Conservation (phyloP, 352 stramenopile genomes). For the Phytophthora sojae region DNA sequence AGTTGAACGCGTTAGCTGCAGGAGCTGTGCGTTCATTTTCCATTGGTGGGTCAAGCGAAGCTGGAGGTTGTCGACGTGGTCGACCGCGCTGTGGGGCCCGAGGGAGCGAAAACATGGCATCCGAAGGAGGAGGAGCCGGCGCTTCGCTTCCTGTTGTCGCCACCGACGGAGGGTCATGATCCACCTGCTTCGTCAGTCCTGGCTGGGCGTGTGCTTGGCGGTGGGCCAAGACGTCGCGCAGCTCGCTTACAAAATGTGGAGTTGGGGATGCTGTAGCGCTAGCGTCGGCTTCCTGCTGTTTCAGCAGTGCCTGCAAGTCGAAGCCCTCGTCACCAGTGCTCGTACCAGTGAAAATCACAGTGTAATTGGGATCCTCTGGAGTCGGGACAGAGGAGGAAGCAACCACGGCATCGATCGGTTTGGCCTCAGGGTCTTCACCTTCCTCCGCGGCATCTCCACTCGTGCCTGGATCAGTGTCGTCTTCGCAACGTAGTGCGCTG, state of each 20-base stretch:
- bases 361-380: constrained; percentile 37
- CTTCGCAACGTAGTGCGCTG: constrained; percentile 3
- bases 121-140: constrained; percentile 1
- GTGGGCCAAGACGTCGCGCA: constrained; percentile 63
- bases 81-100: constrained; percentile 15
- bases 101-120: constrained; percentile 32
- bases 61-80: constrained; percentile 9
- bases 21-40: not conserved
- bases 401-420: not conserved
- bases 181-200: constrained; percentile 52
- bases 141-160: not conserved
- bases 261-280: constrained; percentile 16
- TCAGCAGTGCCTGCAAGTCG: constrained; percentile 56
- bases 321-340: constrained; percentile 75
- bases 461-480: constrained; percentile 3
- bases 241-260: constrained; percentile 56
- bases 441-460: not conserved
- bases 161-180: constrained; percentile 37
- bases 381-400: constrained; percentile 2
- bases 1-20: constrained; percentile 14
- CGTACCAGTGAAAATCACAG: constrained; percentile 77
- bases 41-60: not conserved
- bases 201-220: constrained; percentile 39
- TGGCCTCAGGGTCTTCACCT: constrained; percentile 2
- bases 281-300: constrained; percentile 37